Percentiles rank a stretch among this genome's conserved stretches.
Conservation (phyloP, 2,329 filamentous ascomycete species). For the Penicillium sp. region DNA sequence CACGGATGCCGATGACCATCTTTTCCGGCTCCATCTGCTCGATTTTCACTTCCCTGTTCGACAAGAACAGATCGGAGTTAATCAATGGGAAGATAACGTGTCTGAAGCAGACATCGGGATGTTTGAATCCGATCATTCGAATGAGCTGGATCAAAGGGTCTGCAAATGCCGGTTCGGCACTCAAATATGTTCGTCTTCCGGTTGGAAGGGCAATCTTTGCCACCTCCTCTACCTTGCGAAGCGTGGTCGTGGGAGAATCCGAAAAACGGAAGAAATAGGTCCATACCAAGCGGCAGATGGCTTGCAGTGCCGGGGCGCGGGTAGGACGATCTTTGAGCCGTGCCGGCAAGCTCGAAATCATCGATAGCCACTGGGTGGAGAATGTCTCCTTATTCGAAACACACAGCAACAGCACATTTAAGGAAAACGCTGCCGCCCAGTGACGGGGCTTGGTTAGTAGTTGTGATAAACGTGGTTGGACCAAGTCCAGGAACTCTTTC, state of each 20-base stretch:
- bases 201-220: conserved; percentile 75
- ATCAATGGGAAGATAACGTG: conserved; percentile 92
- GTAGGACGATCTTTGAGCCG: conserved; percentile 78
- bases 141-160: conserved; percentile 92
- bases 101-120: conserved; percentile 88
- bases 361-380: conserved; percentile 74
- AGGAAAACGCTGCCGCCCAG: conserved; percentile 81
- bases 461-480: conserved; percentile 71
- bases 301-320: conserved; percentile 74
- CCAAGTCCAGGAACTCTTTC: conserved; percentile 73
- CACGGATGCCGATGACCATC: conserved; percentile 93
- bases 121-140: conserved; percentile 86
- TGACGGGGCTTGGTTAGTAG: conserved; percentile 89
- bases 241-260: conserved; percentile 61
- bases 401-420: conserved; percentile 81
- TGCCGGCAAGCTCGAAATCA: conserved; percentile 69
- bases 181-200: conserved; percentile 72
- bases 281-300: conserved; percentile 86
- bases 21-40: conserved; percentile 93
- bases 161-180: conserved; percentile 73
- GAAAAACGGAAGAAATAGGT: conserved; percentile 82
- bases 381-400: conserved; percentile 81
- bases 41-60: conserved; percentile 71
- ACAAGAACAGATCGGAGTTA: conserved; percentile 80
- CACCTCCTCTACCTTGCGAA: conserved; percentile 83